Evolutionary conservation across 495 filamentous ascomycete species (phyloP), one percentile per base, ranked within the genome.

Genomic region (Halenospora varia): DNA sequence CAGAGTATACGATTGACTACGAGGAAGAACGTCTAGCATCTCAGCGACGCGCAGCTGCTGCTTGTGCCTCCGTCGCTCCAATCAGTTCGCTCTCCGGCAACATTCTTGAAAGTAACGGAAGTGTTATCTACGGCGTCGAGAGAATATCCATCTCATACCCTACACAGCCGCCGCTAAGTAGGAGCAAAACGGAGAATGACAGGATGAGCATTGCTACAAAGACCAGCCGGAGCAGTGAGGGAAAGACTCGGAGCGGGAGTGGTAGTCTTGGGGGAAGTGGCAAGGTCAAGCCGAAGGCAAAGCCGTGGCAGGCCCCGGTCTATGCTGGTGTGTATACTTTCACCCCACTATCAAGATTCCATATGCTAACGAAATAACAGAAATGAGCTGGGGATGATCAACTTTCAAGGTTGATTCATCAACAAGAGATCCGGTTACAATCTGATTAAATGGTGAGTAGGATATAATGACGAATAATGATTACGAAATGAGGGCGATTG

Each of bases 261-360:
- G 50, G 56, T 8, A 59, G 41, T 44, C 13, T 40, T 44, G 25
- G 19, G 35, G 50, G 42, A 2, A 44, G 53, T 18, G 53, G 46
- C 25, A 65, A 59, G 25, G 40, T 53, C 17, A 68, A 65, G 51
- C 62, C 64, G 20, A 65, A 65, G 48, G 59, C 50, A 9, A 65
- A 61, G 48, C 51, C 63, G 18, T 75, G 71, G 73, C 68, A 76
- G 64, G 66, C 71, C 45, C 70, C 72, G 26, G 64, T 74, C 26
- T 74, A 76, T 67, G 66, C 71, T 69, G 73, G 73, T 74, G 62
- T 61, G 55, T 56, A 29, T 18, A 25, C 24, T 51, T 45, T 29
- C 52, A 35, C 48, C 55, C 50, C 29, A 15, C 13, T 46, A 56
- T 50, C 53, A 54, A 56, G 60, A 35, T 13, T 48, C 42, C 11